Evolutionary conservation across 2,329 filamentous ascomycete genomes (phyloP), one percentile per base, ranked within the genome.

Genomic region (Pseudodiploospora longispora): DNA sequence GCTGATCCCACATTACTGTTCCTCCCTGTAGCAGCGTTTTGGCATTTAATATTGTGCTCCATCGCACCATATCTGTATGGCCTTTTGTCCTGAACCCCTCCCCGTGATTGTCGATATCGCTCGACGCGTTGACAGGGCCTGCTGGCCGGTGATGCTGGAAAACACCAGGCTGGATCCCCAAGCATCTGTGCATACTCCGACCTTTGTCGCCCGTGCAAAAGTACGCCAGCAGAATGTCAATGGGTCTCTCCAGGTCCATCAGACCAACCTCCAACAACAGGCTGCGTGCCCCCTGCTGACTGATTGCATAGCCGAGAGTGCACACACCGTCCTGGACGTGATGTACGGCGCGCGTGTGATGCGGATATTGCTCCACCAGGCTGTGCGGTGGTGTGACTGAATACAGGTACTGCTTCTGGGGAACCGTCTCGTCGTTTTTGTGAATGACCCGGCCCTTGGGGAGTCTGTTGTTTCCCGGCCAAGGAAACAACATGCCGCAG

Each of bases 71-170:
- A 28, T 60, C 55, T 0, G 65, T 68, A 36, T 49, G 46, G 5
- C 55, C 53, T 12, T 50, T 48, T 0, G 63, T 56, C 36, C 58
- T 56, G 19, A 52, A 61, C 1, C 54, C 61, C 0, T 54, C 56
- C 1, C 54, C 59, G 28, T 66, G 57, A 4, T 60, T 49, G 2
- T 54, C 53, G 35, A 70, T 70, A 38, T 71, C 63, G 42, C 66
- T 70, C 35, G 53, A 55, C 2, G 53, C 49, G 6, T 43, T 55
- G 35, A 52, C 56, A 2, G 54, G 54, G 1, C 72, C 73, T 1
- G 60, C 61, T 0, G 63, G 53, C 2, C 67, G 59, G 47, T 73
- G 67, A 10, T 71, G 67, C n/a, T 70, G 63, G 52, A 76, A 71
- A 3, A 76, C 53, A 30, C 62, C 59, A 0, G 70, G 72, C 47